Evolutionary conservation across 2,329 filamentous ascomycete genomes (phyloP).

Genomic region (Talaromyces piceae): DNA sequence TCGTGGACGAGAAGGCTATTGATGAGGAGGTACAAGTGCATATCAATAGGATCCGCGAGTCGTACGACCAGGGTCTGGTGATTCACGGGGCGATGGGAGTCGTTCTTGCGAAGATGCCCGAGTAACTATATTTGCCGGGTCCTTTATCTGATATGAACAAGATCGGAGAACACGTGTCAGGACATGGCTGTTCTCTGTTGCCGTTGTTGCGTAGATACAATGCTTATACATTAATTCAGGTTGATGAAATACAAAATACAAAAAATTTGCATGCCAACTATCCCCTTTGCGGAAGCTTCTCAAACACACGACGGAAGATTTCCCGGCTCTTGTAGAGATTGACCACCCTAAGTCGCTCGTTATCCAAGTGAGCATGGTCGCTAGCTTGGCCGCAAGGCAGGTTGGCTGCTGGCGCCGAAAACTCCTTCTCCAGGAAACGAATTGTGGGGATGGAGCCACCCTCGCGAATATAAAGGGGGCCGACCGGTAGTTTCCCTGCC

Average conservation of each 20-base stretch:
- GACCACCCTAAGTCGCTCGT: constrained; percentile 79
- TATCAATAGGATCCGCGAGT: not conserved
- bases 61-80: constrained; percentile 2
- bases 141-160: too few species aligned
- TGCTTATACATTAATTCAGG: too few species aligned
- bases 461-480: constrained; percentile 85
- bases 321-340: constrained; percentile 88
- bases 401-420: constrained; percentile 82
- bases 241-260: not conserved
- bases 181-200: too few species aligned
- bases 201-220: too few species aligned
- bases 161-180: too few species aligned
- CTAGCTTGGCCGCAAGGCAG: constrained; percentile 91
- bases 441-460: constrained; percentile 94
- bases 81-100: constrained; percentile 1
- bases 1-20: not conserved
- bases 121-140: not conserved
- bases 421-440: constrained; percentile 89
- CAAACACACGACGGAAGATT: constrained; percentile 83
- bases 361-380: constrained; percentile 88
- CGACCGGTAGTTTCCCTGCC: constrained; percentile 10
- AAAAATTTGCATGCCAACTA: not conserved
- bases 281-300: constrained; percentile 45
- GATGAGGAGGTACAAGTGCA: constrained; percentile 1
- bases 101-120: constrained; percentile 2